A percentile compares a stretch with the other conserved stretches of the same genome.
Evolutionary conservation across 768 basidiomycete genomes (phyloP).

Genomic region (Amyloporia xantha): DNA sequence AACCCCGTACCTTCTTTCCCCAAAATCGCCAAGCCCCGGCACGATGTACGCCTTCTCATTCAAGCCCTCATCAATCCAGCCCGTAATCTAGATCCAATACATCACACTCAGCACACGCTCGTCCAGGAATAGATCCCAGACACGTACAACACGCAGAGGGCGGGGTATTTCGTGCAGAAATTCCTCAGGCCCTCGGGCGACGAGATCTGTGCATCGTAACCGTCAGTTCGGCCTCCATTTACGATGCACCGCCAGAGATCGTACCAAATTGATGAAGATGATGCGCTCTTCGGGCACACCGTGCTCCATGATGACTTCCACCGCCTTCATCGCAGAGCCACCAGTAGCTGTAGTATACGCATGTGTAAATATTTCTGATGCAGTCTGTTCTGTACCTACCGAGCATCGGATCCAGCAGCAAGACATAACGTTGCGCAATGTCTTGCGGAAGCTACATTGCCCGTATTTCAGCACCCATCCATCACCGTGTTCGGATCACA

Average conservation of each 20-base stretch:
- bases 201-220: slow-evolving; percentile 54
- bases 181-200: slow-evolving; percentile 83
- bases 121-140: neutral
- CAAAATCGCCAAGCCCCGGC: slow-evolving; percentile 96
- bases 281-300: slow-evolving; percentile 93
- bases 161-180: slow-evolving; percentile 72
- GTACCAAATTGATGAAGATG: slow-evolving; percentile 87
- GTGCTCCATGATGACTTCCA: slow-evolving; percentile 87
- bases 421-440: slow-evolving; percentile 84
- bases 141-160: slow-evolving; percentile 68
- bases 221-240: neutral
- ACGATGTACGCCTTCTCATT: slow-evolving; percentile 90
- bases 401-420: slow-evolving; percentile 96
- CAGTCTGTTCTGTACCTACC: too few relatives aligned
- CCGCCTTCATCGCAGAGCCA: slow-evolving; percentile 95
- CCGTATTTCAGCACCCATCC: too few relatives aligned
- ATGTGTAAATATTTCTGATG: too few relatives aligned
- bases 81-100: slow-evolving; percentile 60
- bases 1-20: slow-evolving; percentile 65
- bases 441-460: slow-evolving; percentile 94
- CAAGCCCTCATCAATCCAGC: slow-evolving; percentile 91
- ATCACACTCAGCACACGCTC: neutral
- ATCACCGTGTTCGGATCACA: too few relatives aligned
- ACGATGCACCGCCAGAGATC: slow-evolving; percentile 19
- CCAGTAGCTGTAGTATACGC: slow-evolving; percentile 91